Percentiles rank a stretch among this genome's conserved stretches.
These are phyloP conservation scores for Psidium friedrichsthalianum DNA, from an alignment of 345 rosid genomes.

Conservation along the genomic window DNA sequence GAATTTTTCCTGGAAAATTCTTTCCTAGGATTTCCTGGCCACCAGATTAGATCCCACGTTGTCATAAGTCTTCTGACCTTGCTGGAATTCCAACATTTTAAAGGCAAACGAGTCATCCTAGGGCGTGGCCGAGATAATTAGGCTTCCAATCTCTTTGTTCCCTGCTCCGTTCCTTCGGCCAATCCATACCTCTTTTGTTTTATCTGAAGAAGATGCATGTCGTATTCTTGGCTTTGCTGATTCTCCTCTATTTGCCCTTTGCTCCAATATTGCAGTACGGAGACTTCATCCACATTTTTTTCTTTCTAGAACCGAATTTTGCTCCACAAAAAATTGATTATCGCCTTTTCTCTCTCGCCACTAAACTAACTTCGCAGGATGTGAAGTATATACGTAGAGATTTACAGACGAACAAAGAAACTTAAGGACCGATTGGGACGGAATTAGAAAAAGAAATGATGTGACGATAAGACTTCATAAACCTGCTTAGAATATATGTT, in stretches of 20 bases:
- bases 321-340: not conserved
- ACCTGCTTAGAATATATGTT: not conserved
- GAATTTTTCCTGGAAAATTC: not conserved
- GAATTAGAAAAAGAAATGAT: too few relatives aligned
- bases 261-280: not conserved
- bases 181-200: not conserved
- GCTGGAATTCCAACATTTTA: not conserved
- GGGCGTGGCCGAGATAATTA: not conserved
- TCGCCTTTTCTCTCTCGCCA: not conserved
- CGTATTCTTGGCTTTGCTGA: not conserved
- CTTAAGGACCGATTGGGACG: too few relatives aligned
- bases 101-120: not conserved
- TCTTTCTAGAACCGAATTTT: not conserved
- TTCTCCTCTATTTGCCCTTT: not conserved
- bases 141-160: not conserved
- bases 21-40: slow-evolving; percentile 8
- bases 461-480: not conserved
- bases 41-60: not conserved
- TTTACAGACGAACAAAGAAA: not conserved
- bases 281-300: not conserved
- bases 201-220: not conserved
- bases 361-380: not conserved
- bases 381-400: not conserved
- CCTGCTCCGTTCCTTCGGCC: not conserved
- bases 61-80: not conserved